Conservation (phyloP, 768 basidiomycete genomes). For the Lanmaoa pseudosensibilis region DNA sequence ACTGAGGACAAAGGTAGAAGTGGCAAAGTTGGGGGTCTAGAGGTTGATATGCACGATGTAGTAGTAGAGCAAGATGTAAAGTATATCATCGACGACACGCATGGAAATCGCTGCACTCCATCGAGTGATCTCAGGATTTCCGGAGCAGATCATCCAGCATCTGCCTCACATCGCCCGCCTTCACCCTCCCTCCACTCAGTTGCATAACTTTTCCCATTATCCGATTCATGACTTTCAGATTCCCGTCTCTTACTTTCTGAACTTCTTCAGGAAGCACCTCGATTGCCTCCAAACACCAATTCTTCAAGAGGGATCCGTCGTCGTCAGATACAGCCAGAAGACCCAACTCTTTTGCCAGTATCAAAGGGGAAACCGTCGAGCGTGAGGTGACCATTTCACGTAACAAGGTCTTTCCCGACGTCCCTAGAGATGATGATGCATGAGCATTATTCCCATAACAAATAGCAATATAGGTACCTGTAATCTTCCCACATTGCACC, state of each 20-base stretch:
- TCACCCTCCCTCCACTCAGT: constrained; percentile 71
- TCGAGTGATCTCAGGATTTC: neutral
- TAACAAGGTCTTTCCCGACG: constrained; percentile 77
- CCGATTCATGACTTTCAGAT: constrained; percentile 67
- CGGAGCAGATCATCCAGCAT: constrained; percentile 50
- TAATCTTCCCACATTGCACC: constrained; percentile 63
- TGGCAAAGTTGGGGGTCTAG: constrained; percentile 34
- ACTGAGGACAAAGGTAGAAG: constrained; percentile 63
- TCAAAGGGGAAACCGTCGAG: constrained; percentile 36
- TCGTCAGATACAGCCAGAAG: constrained; percentile 42
- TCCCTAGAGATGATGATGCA: constrained; percentile 45
- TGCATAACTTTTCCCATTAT: constrained; percentile 66
- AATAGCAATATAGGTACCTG: constrained; percentile 46
- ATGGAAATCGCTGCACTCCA: too few species aligned
- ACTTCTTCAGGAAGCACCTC: constrained; percentile 64
- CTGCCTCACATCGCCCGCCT: constrained; percentile 59
- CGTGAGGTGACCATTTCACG: constrained; percentile 59
- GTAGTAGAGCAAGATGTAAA: neutral
- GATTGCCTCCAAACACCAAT: constrained; percentile 66
- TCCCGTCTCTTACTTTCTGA: constrained; percentile 63
- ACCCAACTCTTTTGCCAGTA: constrained; percentile 51
- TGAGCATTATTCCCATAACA: neutral
- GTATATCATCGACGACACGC: neutral
- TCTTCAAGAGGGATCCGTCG: constrained; percentile 42
- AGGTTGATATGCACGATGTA: constrained; percentile 2